These are phyloP conservation scores for Tricholoma bakamatsutake DNA, from an alignment of 768 basidiomycete genomes.

Conservation along the genomic window DNA sequence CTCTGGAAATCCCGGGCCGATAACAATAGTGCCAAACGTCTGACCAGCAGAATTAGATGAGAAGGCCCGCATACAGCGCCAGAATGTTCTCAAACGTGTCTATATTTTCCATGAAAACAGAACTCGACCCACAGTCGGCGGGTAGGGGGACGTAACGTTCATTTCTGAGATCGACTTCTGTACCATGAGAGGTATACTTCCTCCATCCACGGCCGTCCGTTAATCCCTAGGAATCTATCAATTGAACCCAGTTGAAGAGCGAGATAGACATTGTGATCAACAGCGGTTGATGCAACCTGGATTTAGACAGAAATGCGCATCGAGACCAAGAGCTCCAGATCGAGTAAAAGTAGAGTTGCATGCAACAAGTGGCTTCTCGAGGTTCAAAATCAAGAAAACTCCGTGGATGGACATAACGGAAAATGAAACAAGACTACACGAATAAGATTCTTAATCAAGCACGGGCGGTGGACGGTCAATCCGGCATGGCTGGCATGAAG, in stretches of 20 bases:
- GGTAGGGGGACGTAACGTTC: slow-evolving; percentile 29
- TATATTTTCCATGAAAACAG: slow-evolving; percentile 45
- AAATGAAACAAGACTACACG: not conserved
- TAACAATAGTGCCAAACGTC: slow-evolving; percentile 2
- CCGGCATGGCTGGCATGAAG: too few relatives aligned
- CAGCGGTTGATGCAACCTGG: slow-evolving; percentile 22
- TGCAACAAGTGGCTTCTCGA: slow-evolving; percentile 43
- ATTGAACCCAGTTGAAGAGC: slow-evolving; percentile 50
- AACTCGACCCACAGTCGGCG: slow-evolving; percentile 19
- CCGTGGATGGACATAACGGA: slow-evolving; percentile 22
- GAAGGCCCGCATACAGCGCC: slow-evolving; percentile 54
- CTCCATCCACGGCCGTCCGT: slow-evolving; percentile 28
- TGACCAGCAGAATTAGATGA: slow-evolving; percentile 1
- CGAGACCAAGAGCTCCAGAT: slow-evolving; percentile 45
- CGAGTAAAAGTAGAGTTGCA: slow-evolving; percentile 24
- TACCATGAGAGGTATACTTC: slow-evolving; percentile 39
- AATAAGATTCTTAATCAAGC: too few relatives aligned
- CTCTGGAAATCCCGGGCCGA: slow-evolving; percentile 12
- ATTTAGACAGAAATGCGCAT: slow-evolving; percentile 53
- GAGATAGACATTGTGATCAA: slow-evolving; percentile 58
- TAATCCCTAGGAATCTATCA: slow-evolving; percentile 47
- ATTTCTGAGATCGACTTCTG: slow-evolving; percentile 33
- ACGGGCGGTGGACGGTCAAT: too few relatives aligned
- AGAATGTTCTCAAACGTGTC: slow-evolving; percentile 64
- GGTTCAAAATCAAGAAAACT: slow-evolving; percentile 50